Conservation (phyloP, 192 early-diverging fungal species). For the Backusella psychrophila region DNA sequence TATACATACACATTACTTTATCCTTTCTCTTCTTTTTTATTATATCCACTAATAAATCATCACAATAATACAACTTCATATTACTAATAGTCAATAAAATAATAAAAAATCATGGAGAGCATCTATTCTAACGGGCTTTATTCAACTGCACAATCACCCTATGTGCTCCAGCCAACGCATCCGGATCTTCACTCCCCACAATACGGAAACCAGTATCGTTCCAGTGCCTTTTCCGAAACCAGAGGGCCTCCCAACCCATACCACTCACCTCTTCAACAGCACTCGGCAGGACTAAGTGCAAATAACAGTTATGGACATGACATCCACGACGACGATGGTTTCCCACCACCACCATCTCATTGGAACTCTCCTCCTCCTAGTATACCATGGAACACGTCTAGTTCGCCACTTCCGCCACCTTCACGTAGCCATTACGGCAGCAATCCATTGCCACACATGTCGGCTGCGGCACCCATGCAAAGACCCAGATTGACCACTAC, state of each 20-base stretch:
- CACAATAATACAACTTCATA: neutral
- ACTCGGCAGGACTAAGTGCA: slow-evolving; percentile 7
- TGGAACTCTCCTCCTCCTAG: neutral
- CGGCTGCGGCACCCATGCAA: slow-evolving; percentile 12
- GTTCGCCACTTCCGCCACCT: neutral
- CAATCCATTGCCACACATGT: slow-evolving; percentile 31
- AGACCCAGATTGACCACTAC: slow-evolving; percentile 64
- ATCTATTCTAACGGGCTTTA: slow-evolving; percentile 13
- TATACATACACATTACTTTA: neutral
- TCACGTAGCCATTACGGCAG: neutral
- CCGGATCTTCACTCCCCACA: neutral
- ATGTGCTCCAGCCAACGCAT: slow-evolving; percentile 9
- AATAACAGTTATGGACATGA: slow-evolving; percentile 1
- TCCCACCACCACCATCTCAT: neutral
- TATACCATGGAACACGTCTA: slow-evolving; percentile 1
- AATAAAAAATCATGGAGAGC: slow-evolving; percentile 9
- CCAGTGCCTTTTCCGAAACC: slow-evolving; percentile 16
- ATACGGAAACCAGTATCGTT: slow-evolving; percentile 14
- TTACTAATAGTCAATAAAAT: neutral
- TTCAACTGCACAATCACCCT: slow-evolving; percentile 9
- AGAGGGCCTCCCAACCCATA: neutral
- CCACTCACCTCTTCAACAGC: neutral
- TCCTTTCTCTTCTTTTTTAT: neutral
- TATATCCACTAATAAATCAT: neutral
- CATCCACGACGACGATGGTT: neutral